Evolutionary conservation across 2,329 filamentous ascomycete species (phyloP), one percentile per base, ranked within the genome.

Genomic region (Metarhizium guizhouense): DNA sequence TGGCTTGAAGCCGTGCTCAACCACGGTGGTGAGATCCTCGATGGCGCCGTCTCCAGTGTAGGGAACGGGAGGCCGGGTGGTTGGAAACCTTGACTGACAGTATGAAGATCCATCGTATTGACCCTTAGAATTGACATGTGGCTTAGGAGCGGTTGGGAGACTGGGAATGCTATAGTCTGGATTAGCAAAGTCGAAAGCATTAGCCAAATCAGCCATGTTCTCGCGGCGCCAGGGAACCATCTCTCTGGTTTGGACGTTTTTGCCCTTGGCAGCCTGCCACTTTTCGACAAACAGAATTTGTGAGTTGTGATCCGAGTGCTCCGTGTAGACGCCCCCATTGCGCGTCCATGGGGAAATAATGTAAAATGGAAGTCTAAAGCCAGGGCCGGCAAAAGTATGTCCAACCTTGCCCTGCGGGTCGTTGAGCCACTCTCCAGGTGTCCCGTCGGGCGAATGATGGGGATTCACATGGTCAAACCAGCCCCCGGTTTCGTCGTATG

Each of bases 321-420:
- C 78, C 0, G 76, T 79, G 58, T 78, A 80, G 2, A 82, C 77
- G 25, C 77, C 73, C 8, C 74, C 76, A 11, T 76, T 76, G 14
- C 78, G 75, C 0, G 78, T 82, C 72, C 76, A 82, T 0, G 79
- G 79, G 0, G 79, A 81, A 54, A 82, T 71, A 64, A 82, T 79
- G 59, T 77, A 77, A 57, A 81, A 77, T 0, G 79, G 79, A 2
- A 81, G 68, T 7, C 79, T 76, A 62, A 79, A 75, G 32, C 69
- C 69, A 13, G 62, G 65, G 5, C 65, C 65, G 11, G 65, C 60
- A 52, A 64, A 70, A 1, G 67, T 70, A 53, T 66, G 61, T 40
- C 75, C 75, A 34, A 74, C 72, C 3, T 69, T 56, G 20, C 63
- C 58, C 42, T 75, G 69, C 0, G 74, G 71, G 38, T 73, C 68